Conservation (phyloP, 768 basidiomycete genomes). For the Tylopilus felleus region DNA sequence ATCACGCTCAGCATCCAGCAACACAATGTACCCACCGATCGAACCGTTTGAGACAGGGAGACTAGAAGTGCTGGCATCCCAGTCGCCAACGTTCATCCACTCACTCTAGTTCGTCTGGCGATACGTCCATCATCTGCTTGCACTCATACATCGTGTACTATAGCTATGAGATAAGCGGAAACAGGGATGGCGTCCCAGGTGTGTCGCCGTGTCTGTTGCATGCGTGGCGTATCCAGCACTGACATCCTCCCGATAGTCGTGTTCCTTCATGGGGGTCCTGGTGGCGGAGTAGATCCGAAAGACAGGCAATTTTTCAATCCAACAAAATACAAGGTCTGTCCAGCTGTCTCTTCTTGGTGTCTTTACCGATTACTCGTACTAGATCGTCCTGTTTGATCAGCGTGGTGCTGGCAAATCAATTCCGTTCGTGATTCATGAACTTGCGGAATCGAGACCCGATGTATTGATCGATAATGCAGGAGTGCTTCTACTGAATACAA, state of each 20-base stretch:
- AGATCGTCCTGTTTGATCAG: constrained; percentile 90
- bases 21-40: constrained; percentile 62
- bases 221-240: background rate
- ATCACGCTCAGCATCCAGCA: constrained; percentile 1
- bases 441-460: background rate
- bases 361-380: constrained; percentile 1
- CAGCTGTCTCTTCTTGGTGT: background rate
- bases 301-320: constrained; percentile 86
- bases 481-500: constrained; percentile 77
- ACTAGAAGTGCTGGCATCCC: constrained; percentile 62
- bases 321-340: constrained; percentile 69
- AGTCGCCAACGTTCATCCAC: constrained; percentile 41
- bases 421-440: constrained; percentile 51
- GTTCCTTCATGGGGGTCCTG: constrained; percentile 85
- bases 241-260: constrained; percentile 45
- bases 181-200: constrained; percentile 74
- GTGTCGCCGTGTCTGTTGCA: constrained; percentile 7
- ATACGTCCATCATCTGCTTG: background rate
- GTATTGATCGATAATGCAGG: constrained; percentile 37
- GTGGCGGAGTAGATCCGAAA: constrained; percentile 63
- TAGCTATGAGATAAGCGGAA: constrained; percentile 83
- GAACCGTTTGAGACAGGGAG: constrained; percentile 62
- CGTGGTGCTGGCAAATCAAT: constrained; percentile 84
- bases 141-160: background rate
- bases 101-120: constrained; percentile 61